Evolutionary conservation across 345 rosid genomes (phyloP), one percentile per base, ranked within the genome.

Genomic region (Lepidium didymum): DNA sequence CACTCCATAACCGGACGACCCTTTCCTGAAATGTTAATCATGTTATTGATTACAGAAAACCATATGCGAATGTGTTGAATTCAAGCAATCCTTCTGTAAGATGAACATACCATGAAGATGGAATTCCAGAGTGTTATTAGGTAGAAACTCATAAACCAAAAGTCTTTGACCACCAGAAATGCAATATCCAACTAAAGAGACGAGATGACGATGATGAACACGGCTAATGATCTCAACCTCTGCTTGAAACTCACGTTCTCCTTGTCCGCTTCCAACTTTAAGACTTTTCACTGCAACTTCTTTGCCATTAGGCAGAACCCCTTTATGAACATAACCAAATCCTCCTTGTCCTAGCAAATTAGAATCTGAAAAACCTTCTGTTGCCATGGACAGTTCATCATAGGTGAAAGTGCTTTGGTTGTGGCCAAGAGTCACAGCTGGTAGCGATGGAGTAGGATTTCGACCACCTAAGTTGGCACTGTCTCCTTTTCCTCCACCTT

Each of bases 151-250:
- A 62, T 86, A 86, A 64, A 91, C 89, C 81, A 90, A 66, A 55
- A 87, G 49, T 66, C 84, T 78, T 56, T 83, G 80, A 45, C 74
- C 81, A 56, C 84, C 89, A 2, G 81, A 73, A 14, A 86, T 81
- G 70, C 84, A 84, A 63, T 87, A 87, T 0, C 96, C 98, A n/a
- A 87, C 98, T 8, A 92, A 90, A 12, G 98, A 80, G 6, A 92
- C 98, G 4, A 92, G 87, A 69, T 92, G 88, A 33, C 96, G 95
- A 70, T 92, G 98, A 63, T 92, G 98, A 52, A 92, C 98, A 9
- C 93, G 88, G 54, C 96, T 90, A 64, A 92, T 92, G 61, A 88
- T 90, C 70, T 90, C 96, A 16, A 92, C 96, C 79, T 92, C 96
- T 6, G 91, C 93, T 71, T 85, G 89, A 55, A 90, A 92, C 74